Percentiles rank a stretch among this genome's conserved stretches.
These are phyloP conservation scores for Speleostelium caveatum DNA, from an alignment of 78 protist species.

Conservation along the genomic window DNA sequence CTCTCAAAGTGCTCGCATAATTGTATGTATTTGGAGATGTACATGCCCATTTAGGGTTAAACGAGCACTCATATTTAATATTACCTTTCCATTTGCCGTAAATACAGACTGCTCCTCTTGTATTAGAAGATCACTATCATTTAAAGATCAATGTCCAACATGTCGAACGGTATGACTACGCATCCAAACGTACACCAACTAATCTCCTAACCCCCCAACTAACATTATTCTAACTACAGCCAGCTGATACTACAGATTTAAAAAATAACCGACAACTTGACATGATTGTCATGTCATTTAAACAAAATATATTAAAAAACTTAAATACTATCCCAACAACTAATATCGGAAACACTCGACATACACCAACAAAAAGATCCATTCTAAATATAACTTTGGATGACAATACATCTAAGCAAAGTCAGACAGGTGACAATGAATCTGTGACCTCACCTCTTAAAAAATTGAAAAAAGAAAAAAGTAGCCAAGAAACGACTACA, in stretches of 20 bases:
- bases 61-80: not conserved
- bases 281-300: slow-evolving; percentile 13
- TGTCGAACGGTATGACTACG: slow-evolving; percentile 20
- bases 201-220: too few relatives aligned
- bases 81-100: not conserved
- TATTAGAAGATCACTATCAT: slow-evolving; percentile 32
- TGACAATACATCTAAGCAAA: not conserved
- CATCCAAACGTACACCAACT: not conserved
- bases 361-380: not conserved
- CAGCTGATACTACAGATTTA: slow-evolving; percentile 23
- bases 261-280: slow-evolving; percentile 54
- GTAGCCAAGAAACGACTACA: not conserved
- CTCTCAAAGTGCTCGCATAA: slow-evolving; percentile 67
- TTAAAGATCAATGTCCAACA: slow-evolving; percentile 34
- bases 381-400: not conserved
- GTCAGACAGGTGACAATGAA: not conserved
- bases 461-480: not conserved
- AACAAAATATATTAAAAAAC: not conserved
- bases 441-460: not conserved
- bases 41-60: not conserved
- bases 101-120: slow-evolving; percentile 42
- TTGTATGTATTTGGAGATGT: not conserved
- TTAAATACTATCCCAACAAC: not conserved
- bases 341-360: not conserved
- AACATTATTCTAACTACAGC: not conserved